These are phyloP conservation scores for Cucurbitaria berberidis DNA, from an alignment of 2,329 filamentous ascomycete genomes.

Conservation along the genomic window DNA sequence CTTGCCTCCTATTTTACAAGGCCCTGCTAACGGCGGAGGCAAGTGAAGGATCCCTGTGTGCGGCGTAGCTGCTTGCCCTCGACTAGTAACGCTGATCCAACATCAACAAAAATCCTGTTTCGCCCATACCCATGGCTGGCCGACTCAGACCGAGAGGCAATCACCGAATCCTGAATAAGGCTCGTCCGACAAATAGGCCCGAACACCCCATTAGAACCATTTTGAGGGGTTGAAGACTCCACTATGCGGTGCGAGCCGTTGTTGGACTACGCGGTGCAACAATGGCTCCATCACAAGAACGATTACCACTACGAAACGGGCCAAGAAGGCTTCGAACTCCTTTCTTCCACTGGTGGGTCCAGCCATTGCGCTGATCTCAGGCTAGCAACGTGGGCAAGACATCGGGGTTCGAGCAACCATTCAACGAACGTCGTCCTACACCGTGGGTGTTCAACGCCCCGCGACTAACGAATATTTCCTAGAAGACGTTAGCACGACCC, in stretches of 20 bases:
- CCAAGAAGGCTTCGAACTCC: constrained; percentile 5
- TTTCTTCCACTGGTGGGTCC: constrained; percentile 8
- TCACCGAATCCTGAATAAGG: background rate
- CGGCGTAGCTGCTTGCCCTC: background rate
- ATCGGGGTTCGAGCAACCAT: constrained; percentile 1
- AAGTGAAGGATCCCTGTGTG: background rate
- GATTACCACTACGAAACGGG: constrained; percentile 2
- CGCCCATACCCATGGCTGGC: background rate
- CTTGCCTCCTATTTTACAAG: background rate
- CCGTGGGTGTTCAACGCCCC: background rate
- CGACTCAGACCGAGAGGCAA: background rate
- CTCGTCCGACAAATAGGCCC: background rate
- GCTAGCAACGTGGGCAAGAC: constrained; percentile 3
- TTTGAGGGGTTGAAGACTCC: background rate
- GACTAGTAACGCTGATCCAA: background rate
- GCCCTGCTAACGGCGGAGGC: background rate
- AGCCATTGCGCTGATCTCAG: constrained; percentile 1
- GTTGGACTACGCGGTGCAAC: constrained; percentile 9
- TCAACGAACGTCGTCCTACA: background rate
- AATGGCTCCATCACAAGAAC: constrained; percentile 1
- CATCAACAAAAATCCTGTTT: background rate
- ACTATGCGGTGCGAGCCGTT: constrained; percentile 12
- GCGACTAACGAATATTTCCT: constrained; percentile 11
- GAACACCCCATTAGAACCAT: background rate
- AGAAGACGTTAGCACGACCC: background rate